Base-by-base conservation (phyloP, 1,139 yeast genomes). In the Spathaspora sp. region DNA sequence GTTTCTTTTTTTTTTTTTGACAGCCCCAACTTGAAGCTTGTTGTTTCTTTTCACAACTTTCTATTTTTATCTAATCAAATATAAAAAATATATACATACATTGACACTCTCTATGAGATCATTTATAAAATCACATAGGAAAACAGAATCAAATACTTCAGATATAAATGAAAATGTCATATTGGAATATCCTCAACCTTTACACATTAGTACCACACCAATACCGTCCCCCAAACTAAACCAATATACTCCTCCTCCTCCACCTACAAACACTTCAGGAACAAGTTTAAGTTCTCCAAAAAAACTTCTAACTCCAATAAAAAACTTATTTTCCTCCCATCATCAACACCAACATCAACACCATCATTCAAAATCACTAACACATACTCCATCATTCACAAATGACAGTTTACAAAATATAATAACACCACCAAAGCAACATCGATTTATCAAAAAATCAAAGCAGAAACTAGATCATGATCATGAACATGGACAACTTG, bases 71-170 rank as follows among this genome's bases (percentile, higher is more conserved):
- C 38, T 38, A 13, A 13, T 34, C n/a, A 26, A 9, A 27, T 34
- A 24, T 25, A 38, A 25, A 37, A 6, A 9, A 20, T 8, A 16
- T n/a, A 23, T 33, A 4, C 4, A 13, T 29, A 8, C 27, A 9
- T 25, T n/a, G n/a, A n/a, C n/a, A 20, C 11, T 13, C 11, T 41
- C 33, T 24, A 75, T 75, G 80, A 65, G 78, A 51, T 72, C 80
- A n/a, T 73, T 75, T 54, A 74, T 75, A 47, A 74, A 74, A 56
- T 63, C 76, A 11, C 80, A 74, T 54, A 62, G 67, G 51, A 58
- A 72, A 50, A 61, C 54, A 44, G 64, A 65, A 37, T 56, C 68
- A 1, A 45, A 51, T 13, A 18, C 42, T 34, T 20, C 47, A 2
- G 39, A 37, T 37, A n/a, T 37, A 37, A 37, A 11, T 11, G 36